Evolutionary conservation across 345 rosid species (phyloP), one percentile per base, ranked within the genome.

Genomic region (Camelina laxa): DNA sequence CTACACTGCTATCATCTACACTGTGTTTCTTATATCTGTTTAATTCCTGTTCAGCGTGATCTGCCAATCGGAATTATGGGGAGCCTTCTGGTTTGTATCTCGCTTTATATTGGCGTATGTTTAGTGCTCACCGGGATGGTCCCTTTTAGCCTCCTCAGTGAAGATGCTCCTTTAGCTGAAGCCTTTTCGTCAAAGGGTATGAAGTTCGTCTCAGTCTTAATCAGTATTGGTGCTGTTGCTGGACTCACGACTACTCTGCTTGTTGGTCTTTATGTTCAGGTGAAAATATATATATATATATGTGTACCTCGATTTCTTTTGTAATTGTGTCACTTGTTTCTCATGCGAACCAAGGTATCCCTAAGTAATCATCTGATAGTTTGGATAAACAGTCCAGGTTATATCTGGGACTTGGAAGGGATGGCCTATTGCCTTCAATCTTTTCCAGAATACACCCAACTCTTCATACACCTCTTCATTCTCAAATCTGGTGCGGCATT

Each of bases 201-300:
- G 88, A 96, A 92, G 65, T 90, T 75, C 64, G 85, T 88, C 73
- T 87, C 97, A 9, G 7, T 91, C 75, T 80, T 95, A 66, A 95
- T 92, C 81, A 90, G 97, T 77, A 61, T 90, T 22, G 98, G 93
- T 73, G 99, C 99, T 67, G 96, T 92, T 72, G 97, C 96, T 59
- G 99, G 99, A 73, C 96, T 95, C 81, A 89, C 98, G 12, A 95
- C 97, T 10, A 86, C 97, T 54, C 97, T 92, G 66, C 76, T 92
- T 55, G 98, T 95, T 67, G 99, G 99, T 53, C 97, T 95, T 63
- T 95, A 92, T 82, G 99, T 95, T 85, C 98, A 90, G 97, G 97
- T 93, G 68, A 77, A 72, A 77, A 60, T 42, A 16, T 74, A 62
- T 47, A 16, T 73, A 67, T 7, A 3, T 38, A 10, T 39, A 3